These are phyloP conservation scores for Rhizophora mangle DNA, from an alignment of 345 rosid species.

Conservation along the genomic window DNA sequence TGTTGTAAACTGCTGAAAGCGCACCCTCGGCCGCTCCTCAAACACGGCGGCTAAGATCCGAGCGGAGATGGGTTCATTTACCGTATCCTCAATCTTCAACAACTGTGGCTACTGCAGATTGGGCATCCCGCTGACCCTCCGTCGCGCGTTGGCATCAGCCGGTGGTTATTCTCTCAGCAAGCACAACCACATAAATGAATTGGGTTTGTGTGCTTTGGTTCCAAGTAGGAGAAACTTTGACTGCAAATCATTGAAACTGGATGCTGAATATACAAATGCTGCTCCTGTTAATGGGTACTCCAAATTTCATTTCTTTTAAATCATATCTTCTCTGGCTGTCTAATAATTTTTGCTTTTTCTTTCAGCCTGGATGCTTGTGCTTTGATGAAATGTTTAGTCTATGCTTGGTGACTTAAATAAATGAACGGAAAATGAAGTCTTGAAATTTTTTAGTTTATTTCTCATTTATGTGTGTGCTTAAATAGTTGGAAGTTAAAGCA, in stretches of 20 bases:
- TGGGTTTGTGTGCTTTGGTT: too few species aligned
- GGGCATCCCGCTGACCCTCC: constrained; percentile 16
- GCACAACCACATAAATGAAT: too few species aligned
- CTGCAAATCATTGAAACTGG: constrained; percentile 36
- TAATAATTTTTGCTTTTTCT: background rate
- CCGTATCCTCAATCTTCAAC: constrained; percentile 45
- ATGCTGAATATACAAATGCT: constrained; percentile 23
- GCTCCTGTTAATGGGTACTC: constrained; percentile 47
- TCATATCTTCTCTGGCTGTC: background rate
- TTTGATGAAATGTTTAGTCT: background rate
- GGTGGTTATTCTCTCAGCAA: too few species aligned
- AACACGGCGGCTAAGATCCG: background rate
- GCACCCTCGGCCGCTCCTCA: too few species aligned
- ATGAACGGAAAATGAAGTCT: background rate
- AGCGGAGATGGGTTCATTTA: constrained; percentile 27
- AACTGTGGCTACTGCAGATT: constrained; percentile 43
- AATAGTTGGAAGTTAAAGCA: background rate
- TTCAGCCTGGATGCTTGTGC: background rate
- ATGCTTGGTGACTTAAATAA: constrained; percentile 2
- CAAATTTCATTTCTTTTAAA: background rate
- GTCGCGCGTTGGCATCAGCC: too few species aligned
- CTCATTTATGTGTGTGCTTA: background rate
- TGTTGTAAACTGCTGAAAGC: too few species aligned
- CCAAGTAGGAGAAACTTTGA: constrained; percentile 24
- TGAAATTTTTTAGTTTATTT: background rate